Conservation (phyloP, 306 rosid genomes). For the Prinsepia uniflora region DNA sequence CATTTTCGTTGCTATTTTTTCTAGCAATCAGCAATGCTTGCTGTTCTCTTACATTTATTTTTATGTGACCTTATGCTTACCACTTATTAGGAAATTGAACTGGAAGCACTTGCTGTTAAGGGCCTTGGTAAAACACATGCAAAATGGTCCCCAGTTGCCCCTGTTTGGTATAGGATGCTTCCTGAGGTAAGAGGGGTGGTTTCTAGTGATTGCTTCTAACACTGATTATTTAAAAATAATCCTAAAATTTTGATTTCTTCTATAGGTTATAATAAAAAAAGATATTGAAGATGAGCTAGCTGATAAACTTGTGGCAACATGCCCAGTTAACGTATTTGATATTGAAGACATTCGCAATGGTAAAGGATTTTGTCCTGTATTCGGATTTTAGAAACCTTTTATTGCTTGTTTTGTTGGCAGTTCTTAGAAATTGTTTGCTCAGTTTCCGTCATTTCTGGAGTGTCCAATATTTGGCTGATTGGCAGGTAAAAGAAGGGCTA, state of each 20-base stretch:
- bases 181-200: conserved; percentile 63
- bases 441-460: neutral
- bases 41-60: neutral
- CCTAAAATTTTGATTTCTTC: neutral
- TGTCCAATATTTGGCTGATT: conserved; percentile 25
- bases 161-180: conserved; percentile 98
- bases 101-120: conserved; percentile 96
- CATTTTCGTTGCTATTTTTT: neutral
- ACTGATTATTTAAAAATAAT: conserved; percentile 3
- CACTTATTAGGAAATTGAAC: conserved; percentile 74
- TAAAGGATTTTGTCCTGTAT: conserved; percentile 32
- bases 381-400: neutral
- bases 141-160: conserved; percentile 96
- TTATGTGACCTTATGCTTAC: neutral
- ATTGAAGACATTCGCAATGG: conserved; percentile 90
- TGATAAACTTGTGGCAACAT: conserved; percentile 57
- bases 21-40: neutral
- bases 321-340: conserved; percentile 78
- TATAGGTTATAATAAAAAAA: conserved; percentile 59
- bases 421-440: neutral
- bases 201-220: conserved; percentile 10
- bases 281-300: conserved; percentile 62
- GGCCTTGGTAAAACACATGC: conserved; percentile 93
- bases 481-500: conserved; percentile 70
- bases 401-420: neutral